phyloP scores from a whole-genome alignment of 352 stramenopile genomes.

The Globisporangium orthogonon region DNA sequence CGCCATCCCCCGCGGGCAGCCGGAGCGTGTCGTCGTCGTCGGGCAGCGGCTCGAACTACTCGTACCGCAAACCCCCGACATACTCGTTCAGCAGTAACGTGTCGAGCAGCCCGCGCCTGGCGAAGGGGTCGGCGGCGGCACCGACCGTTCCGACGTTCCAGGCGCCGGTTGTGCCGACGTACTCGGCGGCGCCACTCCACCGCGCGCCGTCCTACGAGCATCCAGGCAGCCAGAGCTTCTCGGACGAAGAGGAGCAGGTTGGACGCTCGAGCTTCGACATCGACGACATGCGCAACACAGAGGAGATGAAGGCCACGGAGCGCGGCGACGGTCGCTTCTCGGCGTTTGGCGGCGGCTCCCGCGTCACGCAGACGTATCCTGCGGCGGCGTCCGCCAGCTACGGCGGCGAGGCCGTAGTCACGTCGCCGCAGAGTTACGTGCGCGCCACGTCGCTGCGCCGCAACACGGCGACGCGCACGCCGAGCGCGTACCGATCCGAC shows the following conservation, averaged over 20 bases:
- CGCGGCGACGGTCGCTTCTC: slow-evolving; percentile 26
- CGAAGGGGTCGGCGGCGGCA: slow-evolving; percentile 1
- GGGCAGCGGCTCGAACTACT: slow-evolving; percentile 1
- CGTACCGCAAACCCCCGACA: slow-evolving; percentile 10
- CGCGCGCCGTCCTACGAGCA: slow-evolving; percentile 17
- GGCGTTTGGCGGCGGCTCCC: slow-evolving; percentile 14
- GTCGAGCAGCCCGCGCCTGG: slow-evolving; percentile 13
- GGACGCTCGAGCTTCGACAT: slow-evolving; percentile 80
- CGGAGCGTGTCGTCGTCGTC: slow-evolving; percentile 14
- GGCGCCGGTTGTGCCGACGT: slow-evolving; percentile 19
- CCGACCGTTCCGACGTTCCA: slow-evolving; percentile 10
- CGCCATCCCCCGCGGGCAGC: not conserved
- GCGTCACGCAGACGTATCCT: slow-evolving; percentile 13
- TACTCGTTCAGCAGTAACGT: slow-evolving; percentile 19
- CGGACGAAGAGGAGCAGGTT: slow-evolving; percentile 27
- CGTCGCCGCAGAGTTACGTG: slow-evolving; percentile 72
- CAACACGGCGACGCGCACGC: slow-evolving; percentile 20
- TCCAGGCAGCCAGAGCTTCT: slow-evolving; percentile 14
- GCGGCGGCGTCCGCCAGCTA: slow-evolving; percentile 18
- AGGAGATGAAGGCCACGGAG: slow-evolving; percentile 33
- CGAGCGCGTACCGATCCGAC: slow-evolving; percentile 14
- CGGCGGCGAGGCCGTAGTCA: slow-evolving; percentile 26
- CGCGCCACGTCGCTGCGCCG: slow-evolving; percentile 60
- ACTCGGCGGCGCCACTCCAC: not conserved
- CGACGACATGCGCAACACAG: slow-evolving; percentile 67